Base-by-base conservation (phyloP, 2,329 filamentous ascomycete species). In the Monilinia aucupariae region DNA sequence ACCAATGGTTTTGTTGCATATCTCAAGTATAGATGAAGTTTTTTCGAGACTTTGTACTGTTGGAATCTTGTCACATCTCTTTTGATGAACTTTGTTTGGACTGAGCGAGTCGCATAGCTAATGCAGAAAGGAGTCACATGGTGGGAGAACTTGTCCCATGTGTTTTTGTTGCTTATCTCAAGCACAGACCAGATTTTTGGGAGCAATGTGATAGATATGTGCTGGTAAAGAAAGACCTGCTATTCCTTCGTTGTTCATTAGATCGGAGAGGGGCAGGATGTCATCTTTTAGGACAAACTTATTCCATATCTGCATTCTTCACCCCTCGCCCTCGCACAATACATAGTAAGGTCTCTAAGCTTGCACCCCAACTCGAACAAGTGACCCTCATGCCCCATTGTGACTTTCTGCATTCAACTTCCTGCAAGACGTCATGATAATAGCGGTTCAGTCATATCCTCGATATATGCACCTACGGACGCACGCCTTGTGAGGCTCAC, bases 1-100 rank as follows among this genome's bases (percentile, higher is more conserved):
- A 17, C 10, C 47, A 51, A 17, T 25, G n/a, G 45, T 39, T 59
- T 59, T 59, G 56, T 59, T 59, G 56, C 56, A 59, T 50, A 15
- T 51, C 32, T 56, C 15, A 27, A 56, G 53, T 39, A 56, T 39
- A 56, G 53, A 56, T 39, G 27, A 25, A 12, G 45, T 45, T 22
- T 17, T 45, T 45, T 39, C 32, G 32, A n/a, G 41, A 12, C 2
- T 39, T n/a, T 34, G 22, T 45, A 5, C 7, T 34, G 32, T 34
- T n/a, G n/a, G n/a, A n/a, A n/a, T n/a, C n/a, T n/a, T n/a, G 17
- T 15, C 39, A 20, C 20, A 43, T 7, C 39, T 7, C 13, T 43
- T 20, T 43, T 15, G 39, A 15, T 43, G 17, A 15, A 43, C 15
- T 5, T 17, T 12, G 8, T 15, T 43, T n/a, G 39, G 39, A 43